Base-by-base conservation (phyloP, 2,329 filamentous ascomycete species). In the Botryotinia convoluta region DNA sequence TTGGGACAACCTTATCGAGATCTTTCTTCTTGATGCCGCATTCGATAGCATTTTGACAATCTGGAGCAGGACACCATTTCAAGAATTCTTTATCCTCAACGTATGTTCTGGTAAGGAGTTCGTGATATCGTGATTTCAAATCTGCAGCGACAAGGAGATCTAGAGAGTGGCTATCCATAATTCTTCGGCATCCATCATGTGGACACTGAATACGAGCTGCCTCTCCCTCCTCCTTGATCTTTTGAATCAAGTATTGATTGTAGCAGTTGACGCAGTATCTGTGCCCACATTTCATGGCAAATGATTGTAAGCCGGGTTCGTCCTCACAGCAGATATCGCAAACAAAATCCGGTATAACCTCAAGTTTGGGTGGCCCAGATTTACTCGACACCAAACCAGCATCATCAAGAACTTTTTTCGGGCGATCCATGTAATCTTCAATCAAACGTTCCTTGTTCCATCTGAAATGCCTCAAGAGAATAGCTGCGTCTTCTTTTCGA, bases 311-410 rank as follows among this genome's bases (percentile, higher is more conserved):
- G 1, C 88, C 90, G 0, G 90, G 86, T 32, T 88, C 92, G 77
- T 99, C 96, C 79, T 98, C 95, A 82, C 93, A 98, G 84, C 96
- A 99, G 76, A 99, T 99, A 75, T 97, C 94, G 83, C 96, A 99
- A 79, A 89, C 86, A 82, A 99, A 99, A 14, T 91, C 94, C 22
- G 89, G 86, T 29, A 95, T 84, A 26, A 86, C 84, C 81, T 95
- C 89, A 5, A 97, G 87, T 79, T 89, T 91, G 2, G 93, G 92
- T 18, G 87, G 86, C 18, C 84, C 84, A 2, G 84, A 84, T n/a
- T 88, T 86, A 74, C 86, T 89, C 72, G 90, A 88, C 51, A 91
- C 92, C 44, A 99, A 84, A 0, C 96, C 96, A 22, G 95, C 95
- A 74, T 90, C 91, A 79, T 97, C 94, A 48, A 98, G 85, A 3